Percentiles rank a stretch among this genome's conserved stretches.
These are phyloP conservation scores for Termitomyces sp. DNA, from an alignment of 768 basidiomycete species.

Conservation along the genomic window DNA sequence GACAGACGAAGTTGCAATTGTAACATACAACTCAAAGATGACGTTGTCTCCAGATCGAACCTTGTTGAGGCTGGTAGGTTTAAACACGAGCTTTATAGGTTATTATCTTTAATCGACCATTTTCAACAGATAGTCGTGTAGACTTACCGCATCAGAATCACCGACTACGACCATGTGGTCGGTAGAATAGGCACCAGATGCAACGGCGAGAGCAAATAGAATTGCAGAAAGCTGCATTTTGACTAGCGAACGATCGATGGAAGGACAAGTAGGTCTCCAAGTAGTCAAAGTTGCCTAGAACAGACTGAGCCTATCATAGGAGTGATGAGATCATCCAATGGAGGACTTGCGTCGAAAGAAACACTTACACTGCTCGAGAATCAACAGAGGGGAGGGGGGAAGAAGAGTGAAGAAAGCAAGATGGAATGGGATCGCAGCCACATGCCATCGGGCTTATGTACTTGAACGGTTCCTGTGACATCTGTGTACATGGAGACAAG, in stretches of 20 bases:
- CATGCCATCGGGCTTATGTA: constrained; percentile 1
- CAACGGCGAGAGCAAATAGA: constrained; percentile 35
- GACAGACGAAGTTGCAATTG: neutral
- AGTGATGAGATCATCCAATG: neutral
- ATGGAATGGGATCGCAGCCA: neutral
- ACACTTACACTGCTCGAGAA: constrained; percentile 43
- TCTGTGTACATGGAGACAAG: constrained; percentile 8
- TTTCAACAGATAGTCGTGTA: neutral
- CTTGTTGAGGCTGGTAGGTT: constrained; percentile 29
- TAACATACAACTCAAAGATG: constrained; percentile 47
- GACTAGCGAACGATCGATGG: constrained; percentile 13
- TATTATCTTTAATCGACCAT: neutral
- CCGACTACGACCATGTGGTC: constrained; percentile 37
- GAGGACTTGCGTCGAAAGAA: neutral
- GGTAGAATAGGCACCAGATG: constrained; percentile 32
- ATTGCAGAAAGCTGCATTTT: constrained; percentile 50
- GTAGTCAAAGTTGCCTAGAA: constrained; percentile 11
- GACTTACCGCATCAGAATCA: constrained; percentile 24
- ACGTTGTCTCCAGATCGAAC: constrained; percentile 43
- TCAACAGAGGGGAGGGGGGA: constrained; percentile 23
- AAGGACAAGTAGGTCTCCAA: neutral
- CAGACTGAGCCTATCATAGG: constrained; percentile 28
- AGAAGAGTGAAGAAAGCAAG: constrained; percentile 1
- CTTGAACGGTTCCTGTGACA: neutral
- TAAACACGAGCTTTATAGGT: constrained; percentile 29